These are phyloP conservation scores for Amaranthus tricolor DNA, from an alignment of 179 eudicot species.

Conservation along the genomic window DNA sequence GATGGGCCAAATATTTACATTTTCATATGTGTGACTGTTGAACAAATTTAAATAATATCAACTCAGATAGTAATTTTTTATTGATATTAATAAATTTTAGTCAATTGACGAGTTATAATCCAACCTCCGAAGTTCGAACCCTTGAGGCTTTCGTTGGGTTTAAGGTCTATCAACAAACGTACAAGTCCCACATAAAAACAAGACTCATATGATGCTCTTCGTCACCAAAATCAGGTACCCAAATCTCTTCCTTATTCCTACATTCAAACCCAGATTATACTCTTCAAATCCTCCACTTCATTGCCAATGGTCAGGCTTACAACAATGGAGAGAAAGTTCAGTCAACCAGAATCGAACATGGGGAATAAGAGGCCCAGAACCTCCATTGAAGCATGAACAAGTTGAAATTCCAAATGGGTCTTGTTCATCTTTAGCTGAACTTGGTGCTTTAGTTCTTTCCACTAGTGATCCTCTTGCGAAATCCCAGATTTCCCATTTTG, in stretches of 20 bases:
- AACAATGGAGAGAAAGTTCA: conserved; percentile 56
- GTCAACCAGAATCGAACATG: conserved; percentile 55
- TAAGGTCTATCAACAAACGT: neutral
- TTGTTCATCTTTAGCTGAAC: conserved; percentile 55
- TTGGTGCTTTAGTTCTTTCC: conserved; percentile 69
- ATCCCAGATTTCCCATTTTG: conserved; percentile 72
- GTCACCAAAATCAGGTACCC: conserved; percentile 20
- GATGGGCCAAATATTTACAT: too few species aligned
- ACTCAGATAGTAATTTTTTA: too few species aligned
- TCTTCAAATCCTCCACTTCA: conserved; percentile 20
- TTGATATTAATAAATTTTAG: too few species aligned
- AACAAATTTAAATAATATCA: too few species aligned
- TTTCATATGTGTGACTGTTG: too few species aligned
- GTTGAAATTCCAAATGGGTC: conserved; percentile 23
- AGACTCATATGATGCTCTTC: conserved; percentile 12
- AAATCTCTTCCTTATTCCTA: neutral
- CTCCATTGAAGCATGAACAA: conserved; percentile 21
- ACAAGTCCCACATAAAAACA: neutral
- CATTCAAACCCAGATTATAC: conserved; percentile 21
- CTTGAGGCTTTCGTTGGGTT: too few species aligned
- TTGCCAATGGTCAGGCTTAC: conserved; percentile 67
- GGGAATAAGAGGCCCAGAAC: conserved; percentile 76
- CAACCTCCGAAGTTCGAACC: too few species aligned
- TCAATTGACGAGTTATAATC: too few species aligned
- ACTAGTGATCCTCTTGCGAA: conserved; percentile 65